A percentile compares a stretch with the other conserved stretches of the same genome.
These are phyloP conservation scores for Candida tammaniensis DNA, from an alignment of 805 yeast genomes.

Conservation along the genomic window DNA sequence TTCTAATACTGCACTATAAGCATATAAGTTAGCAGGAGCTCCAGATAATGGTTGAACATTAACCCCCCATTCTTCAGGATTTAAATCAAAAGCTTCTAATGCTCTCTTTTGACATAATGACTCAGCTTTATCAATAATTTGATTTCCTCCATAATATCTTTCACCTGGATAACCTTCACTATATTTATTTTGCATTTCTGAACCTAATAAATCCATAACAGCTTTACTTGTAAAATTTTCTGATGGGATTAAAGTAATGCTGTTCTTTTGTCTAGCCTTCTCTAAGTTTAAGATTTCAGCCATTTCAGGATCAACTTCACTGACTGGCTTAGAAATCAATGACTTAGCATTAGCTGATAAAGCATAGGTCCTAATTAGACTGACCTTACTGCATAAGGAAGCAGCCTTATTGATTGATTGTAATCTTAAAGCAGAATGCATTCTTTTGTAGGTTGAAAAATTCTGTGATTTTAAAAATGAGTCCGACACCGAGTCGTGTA, in stretches of 20 bases:
- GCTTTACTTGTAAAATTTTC: slow-evolving; percentile 97
- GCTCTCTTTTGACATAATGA: slow-evolving; percentile 92
- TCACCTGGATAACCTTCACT: slow-evolving; percentile 99
- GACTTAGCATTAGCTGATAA: slow-evolving; percentile 63
- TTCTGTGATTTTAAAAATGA: no score
- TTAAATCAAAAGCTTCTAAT: slow-evolving; percentile 77
- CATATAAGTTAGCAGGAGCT: slow-evolving; percentile 97
- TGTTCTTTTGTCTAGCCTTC: slow-evolving; percentile 87
- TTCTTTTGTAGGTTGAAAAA: no score
- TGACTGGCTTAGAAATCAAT: slow-evolving; percentile 59
- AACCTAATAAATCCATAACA: slow-evolving; percentile 93
- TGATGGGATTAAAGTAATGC: slow-evolving; percentile 91
- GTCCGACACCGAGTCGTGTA: no score
- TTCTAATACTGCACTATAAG: slow-evolving; percentile 90
- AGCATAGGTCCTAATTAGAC: slow-evolving; percentile 48
- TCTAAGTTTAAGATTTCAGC: slow-evolving; percentile 73
- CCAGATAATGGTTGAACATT: slow-evolving; percentile 96
- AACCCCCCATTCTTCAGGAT: slow-evolving; percentile 91
- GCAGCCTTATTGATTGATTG: no score
- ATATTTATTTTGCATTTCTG: slow-evolving; percentile 98
- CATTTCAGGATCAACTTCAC: slow-evolving; percentile 77
- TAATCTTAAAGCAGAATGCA: no score
- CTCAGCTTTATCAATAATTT: slow-evolving; percentile 93
- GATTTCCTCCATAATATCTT: slow-evolving; percentile 98
- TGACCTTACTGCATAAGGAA: no score